Conservation (phyloP, 257 asterid genomes). For the Plantago major region DNA sequence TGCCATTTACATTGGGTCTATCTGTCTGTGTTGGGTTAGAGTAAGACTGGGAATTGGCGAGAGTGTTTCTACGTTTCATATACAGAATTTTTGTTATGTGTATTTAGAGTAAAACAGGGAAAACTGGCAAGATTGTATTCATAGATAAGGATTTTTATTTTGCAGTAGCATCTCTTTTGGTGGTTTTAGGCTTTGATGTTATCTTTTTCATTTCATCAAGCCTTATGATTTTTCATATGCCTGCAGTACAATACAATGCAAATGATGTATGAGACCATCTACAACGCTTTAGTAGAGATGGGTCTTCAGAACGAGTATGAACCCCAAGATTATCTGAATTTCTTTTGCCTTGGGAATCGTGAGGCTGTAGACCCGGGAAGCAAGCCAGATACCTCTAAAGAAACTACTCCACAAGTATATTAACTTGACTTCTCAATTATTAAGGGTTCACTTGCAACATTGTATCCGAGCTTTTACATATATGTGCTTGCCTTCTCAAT, state of each 20-base stretch:
- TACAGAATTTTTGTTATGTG: too few species aligned
- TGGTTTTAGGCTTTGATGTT: not conserved
- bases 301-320: conserved; percentile 67
- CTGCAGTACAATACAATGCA: conserved; percentile 88
- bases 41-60: not conserved
- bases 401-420: conserved; percentile 63
- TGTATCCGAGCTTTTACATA: not conserved
- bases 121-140: not conserved
- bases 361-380: conserved; percentile 38
- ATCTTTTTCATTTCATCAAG: not conserved
- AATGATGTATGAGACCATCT: conserved; percentile 81
- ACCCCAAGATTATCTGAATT: conserved; percentile 77
- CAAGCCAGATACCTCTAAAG: conserved; percentile 25
- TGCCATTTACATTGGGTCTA: too few species aligned
- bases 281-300: conserved; percentile 71
- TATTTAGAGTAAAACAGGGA: not conserved
- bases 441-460: not conserved
- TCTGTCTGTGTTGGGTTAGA: too few species aligned
- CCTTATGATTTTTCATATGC: conserved; percentile 3
- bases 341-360: conserved; percentile 92
- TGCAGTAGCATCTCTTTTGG: not conserved
- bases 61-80: too few species aligned
- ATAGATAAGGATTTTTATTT: not conserved
- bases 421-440: conserved; percentile 14
- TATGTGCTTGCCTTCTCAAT: conserved; percentile 8